Base-by-base conservation (phyloP, 140 eudicot genomes). In the Ambrosia hybrid region DNA sequence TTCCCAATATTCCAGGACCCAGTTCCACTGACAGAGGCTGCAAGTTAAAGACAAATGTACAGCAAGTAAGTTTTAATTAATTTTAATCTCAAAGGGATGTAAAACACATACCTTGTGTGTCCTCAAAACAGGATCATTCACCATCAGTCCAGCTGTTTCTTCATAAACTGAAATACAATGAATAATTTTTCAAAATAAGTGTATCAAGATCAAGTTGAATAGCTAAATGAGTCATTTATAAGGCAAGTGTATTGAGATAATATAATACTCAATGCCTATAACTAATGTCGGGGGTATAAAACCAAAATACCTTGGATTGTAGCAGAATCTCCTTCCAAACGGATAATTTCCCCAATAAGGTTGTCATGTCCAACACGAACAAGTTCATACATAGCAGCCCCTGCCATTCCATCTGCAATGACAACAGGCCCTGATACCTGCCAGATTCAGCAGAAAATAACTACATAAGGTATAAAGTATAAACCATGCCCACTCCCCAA, bases 371-470 rank as follows among this genome's bases (percentile, higher is more conserved):
- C 99, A 76, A 95, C 99, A 84, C 99, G 99, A 52, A 95, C 99
- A 73, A 95, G 85, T 81, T 95, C 99, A 76, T 95, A 95, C 99
- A 95, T 95, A 80, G 99, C 99, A 79, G 99, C 99, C 74, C 99
- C 99, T 8, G 83, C 91, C 99, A 95, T 95, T 80, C 99, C 99
- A 88, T 95, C 99, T 3, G 99, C 99, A 80, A 95, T 91, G 62
- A 95, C 99, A 57, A 95, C 97, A 1, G 99, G 99, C 81, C 99
- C 99, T 21, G 99, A 95, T 4, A 95, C 99, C 99, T 95, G 78
- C 11, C 79, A 67, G 21, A 56, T 49, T 59, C 38, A 57, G 51
- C 3, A 72, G 3, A 68, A 21, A 14, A 59, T 58, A n/a, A n/a
- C n/a, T n/a, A n/a, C n/a, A n/a, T n/a, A n/a, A n/a, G n/a, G n/a